These are phyloP conservation scores for Alloteropsis angusta DNA, from an alignment of 202 grass and related monocot species.

Conservation along the genomic window DNA sequence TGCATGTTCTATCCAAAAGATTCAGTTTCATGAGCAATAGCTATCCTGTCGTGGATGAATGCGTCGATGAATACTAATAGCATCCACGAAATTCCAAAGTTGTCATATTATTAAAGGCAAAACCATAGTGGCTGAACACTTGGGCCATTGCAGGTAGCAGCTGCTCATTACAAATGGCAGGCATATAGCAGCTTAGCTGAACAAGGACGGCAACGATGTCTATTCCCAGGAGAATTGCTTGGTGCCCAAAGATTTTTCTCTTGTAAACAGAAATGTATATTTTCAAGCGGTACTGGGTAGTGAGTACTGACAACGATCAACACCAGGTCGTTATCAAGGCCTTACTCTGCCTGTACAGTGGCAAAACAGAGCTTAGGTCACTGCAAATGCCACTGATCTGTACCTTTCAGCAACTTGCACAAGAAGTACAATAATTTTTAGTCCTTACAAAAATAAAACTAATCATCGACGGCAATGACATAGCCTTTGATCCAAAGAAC, in stretches of 20 bases:
- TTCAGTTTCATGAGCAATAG: neutral
- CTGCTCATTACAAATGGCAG: constrained; percentile 10
- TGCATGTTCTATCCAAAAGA: no score
- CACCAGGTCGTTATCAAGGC: neutral
- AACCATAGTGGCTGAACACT: neutral
- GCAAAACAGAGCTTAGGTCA: neutral
- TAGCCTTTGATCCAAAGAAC: neutral
- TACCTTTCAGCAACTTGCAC: neutral
- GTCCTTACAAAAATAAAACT: no score
- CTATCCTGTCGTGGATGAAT: neutral
- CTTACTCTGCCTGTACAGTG: neutral
- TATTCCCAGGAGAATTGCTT: neutral
- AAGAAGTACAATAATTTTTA: neutral
- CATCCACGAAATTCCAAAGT: neutral
- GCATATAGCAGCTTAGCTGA: neutral
- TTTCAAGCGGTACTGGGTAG: neutral
- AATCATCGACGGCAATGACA: neutral
- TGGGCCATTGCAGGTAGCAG: neutral
- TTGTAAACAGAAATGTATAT: neutral
- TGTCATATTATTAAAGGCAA: neutral
- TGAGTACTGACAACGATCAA: neutral
- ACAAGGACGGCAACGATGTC: neutral
- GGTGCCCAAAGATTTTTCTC: neutral
- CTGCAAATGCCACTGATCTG: neutral
- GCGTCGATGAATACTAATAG: no score